Evolutionary conservation across 495 filamentous ascomycete genomes (phyloP).

Genomic region (Trichoderma orchidacearum): DNA sequence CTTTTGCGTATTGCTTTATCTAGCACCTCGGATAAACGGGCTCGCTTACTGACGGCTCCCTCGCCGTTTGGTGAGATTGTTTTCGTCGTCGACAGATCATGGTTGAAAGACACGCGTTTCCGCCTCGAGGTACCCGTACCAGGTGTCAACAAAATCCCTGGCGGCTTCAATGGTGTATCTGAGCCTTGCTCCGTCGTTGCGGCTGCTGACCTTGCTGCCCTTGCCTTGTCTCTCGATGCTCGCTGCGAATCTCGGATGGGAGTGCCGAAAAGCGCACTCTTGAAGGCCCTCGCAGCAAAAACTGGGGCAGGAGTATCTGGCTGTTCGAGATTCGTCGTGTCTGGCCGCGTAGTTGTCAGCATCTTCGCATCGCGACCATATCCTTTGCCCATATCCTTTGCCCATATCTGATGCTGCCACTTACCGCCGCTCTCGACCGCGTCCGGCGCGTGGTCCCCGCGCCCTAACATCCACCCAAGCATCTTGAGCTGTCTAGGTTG

Average conservation of each 20-base stretch:
- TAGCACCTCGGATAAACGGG: conserved; percentile 40
- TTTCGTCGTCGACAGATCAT: conserved; percentile 33
- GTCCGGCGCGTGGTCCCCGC: conserved; percentile 7
- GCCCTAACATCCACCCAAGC: conserved; percentile 43
- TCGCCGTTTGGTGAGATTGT: conserved; percentile 13
- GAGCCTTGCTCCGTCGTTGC: conserved; percentile 3
- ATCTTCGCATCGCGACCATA: background rate
- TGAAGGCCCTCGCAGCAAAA: conserved; percentile 87
- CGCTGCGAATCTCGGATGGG: conserved; percentile 33
- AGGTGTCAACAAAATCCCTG: conserved; percentile 73
- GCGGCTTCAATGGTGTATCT: conserved; percentile 28
- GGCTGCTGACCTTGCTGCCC: background rate
- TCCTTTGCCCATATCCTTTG: too few relatives aligned
- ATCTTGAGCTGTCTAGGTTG: conserved; percentile 13
- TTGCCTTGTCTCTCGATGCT: conserved; percentile 3
- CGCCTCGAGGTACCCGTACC: conserved; percentile 63
- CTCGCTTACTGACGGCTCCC: conserved; percentile 19
- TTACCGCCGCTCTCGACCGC: background rate
- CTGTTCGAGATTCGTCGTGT: conserved; percentile 42
- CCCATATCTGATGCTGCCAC: too few relatives aligned
- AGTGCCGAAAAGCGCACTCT: conserved; percentile 81
- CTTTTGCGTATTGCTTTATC: conserved; percentile 27
- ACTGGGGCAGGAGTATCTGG: conserved; percentile 90
- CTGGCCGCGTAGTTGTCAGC: conserved; percentile 6
- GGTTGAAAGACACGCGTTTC: conserved; percentile 82